Evolutionary conservation across 1,284 basidiomycete species (phyloP), one percentile per base, ranked within the genome.

Genomic region (Boletus sp.): DNA sequence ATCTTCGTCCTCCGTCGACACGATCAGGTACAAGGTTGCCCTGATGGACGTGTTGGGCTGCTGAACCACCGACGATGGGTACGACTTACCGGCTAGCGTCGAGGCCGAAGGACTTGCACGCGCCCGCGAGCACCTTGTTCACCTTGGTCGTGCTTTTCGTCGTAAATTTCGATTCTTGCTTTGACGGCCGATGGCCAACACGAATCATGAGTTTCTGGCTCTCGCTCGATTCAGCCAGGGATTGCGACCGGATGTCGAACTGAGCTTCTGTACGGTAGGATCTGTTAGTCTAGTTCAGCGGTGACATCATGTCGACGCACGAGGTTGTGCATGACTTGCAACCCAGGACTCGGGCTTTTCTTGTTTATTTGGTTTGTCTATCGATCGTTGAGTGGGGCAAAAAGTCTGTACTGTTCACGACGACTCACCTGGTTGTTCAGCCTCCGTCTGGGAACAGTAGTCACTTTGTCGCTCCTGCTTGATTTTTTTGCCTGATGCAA

Each of bases 141-240:
- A 77, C 68, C 8, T 55, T 60, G 43, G 75, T 73, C n/a, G 68
- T 67, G 8, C 66, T 63, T 10, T 75, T 74, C 4, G 70, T 69
- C 44, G 67, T 72, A 54, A 76, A 76, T 32, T 74, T 70, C 0
- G 70, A 69, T 34, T 60, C 58, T 34, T 69, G 63, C 8, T 61
- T 55, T 1, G 61, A 41, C 49, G 69, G 33, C 55, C 68, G 34
- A 47, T 58, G 54, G 26, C 59, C 59, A 13, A 77, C 68, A 20
- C 57, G 61, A 8, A 77, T 66, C 50, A 57, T 51, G 27, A 66
- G 37, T 23, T 61, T 62, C 1, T 51, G 41, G 6, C 2, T 40
- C 9, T 57, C 58, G 1, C 32, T 30, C 0, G 49, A 35, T 25
- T 52, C 54, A 36, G 9, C 10, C 26, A 33, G 54, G 2, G 26